Percentiles rank a stretch among this genome's conserved stretches.
Evolutionary conservation across 164 flowering plant genomes (phyloP).

Genomic region (Liquidambar formosana): DNA sequence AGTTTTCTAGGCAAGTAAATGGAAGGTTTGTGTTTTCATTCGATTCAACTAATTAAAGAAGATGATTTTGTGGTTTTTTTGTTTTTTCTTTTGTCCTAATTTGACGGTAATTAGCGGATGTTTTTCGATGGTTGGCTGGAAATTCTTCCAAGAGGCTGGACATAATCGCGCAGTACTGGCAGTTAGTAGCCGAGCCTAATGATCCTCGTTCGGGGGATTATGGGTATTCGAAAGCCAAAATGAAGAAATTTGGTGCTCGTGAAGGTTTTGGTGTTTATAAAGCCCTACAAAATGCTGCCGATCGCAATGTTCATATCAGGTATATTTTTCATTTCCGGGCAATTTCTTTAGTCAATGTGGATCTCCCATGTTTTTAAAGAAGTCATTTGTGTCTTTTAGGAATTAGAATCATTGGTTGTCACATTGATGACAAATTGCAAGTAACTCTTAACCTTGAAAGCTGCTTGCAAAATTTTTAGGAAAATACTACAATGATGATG

Average conservation of each 20-base stretch:
- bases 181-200: constrained; percentile 56
- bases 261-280: constrained; percentile 60
- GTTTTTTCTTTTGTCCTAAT: background rate
- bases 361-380: background rate
- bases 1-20: background rate
- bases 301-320: constrained; percentile 72
- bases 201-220: constrained; percentile 87
- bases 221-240: constrained; percentile 69
- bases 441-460: no score
- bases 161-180: constrained; percentile 91
- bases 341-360: background rate
- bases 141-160: constrained; percentile 68
- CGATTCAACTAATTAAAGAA: background rate
- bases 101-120: constrained; percentile 54
- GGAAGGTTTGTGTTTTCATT: background rate
- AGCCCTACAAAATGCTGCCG: constrained; percentile 73
- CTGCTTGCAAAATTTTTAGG: no score
- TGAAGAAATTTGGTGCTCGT: constrained; percentile 68
- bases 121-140: constrained; percentile 82
- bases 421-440: no score
- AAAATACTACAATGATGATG: no score
- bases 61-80: no score
- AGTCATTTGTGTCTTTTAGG: background rate
- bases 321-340: constrained; percentile 10
- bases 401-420: no score